Base-by-base conservation (phyloP, 1,284 basidiomycete genomes). In the Malassezia yamatoensis region DNA sequence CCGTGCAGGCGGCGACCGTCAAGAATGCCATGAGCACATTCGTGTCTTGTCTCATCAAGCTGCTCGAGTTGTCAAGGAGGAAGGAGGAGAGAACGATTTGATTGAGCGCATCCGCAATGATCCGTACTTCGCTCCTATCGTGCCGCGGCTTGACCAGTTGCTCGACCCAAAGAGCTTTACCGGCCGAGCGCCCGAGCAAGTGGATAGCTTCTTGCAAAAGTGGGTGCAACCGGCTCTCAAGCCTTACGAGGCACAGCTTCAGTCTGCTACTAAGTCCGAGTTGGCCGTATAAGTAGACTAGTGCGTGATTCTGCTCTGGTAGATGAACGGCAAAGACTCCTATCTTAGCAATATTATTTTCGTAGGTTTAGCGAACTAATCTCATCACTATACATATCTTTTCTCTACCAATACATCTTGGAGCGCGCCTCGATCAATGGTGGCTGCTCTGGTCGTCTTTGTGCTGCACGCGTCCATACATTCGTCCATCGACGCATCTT, bases 21-120 rank as follows among this genome's bases (percentile, higher is more conserved):
- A 98, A 77, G 87, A 88, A 76, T 90, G 90, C 37, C 93, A 98
- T 76, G 94, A 96, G 78, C 86, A 88, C 77, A 93, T 96, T 55
- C 62, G 93, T 58, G 91, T 96, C 49, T 80, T 96, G n/a, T 94
- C 90, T 12, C 93, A 98, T 76, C 85, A 96, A 76, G 94, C 94
- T 0, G 91, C 84, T 0, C 81, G 86, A 58, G 89, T 93, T 71
- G 93, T 99, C 62, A 99, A 98, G 78, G 82, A 91, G 63, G 83
- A 93, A 63, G 94, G 94, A 9, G 82, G 88, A 33, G 87, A 93
- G 76, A 98, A 99, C 77, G 93, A 99, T 77, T 80, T 99, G 43
- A 94, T 99, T 71, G 86, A 87, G 41, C 83, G 94, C 38, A 82
- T 98, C 62, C 80, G 79, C 64, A 76, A 77, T 51, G 84, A 87